Conservation (phyloP, 228 moss, liverwort and hornwort genomes). For the Sphagnum fallax region DNA sequence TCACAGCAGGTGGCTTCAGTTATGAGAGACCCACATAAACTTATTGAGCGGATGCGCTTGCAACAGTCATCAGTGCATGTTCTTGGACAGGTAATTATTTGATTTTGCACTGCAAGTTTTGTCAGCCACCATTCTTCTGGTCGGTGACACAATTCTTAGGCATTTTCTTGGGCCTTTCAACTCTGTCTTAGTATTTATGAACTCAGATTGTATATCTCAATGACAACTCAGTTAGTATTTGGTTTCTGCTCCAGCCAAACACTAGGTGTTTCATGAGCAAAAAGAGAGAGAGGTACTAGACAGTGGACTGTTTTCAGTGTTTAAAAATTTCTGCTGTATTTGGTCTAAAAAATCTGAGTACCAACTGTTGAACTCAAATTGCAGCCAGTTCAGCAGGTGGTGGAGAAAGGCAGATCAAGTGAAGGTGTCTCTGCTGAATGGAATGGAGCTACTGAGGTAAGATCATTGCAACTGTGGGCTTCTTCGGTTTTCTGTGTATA, state of each 20-base stretch:
- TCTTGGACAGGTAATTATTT: slow-evolving; percentile 20
- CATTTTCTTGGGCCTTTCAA: background rate
- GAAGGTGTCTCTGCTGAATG: slow-evolving; percentile 17
- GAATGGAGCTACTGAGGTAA: slow-evolving; percentile 14
- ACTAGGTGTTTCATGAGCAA: too few relatives aligned
- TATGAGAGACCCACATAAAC: slow-evolving; percentile 69
- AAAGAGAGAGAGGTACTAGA: background rate
- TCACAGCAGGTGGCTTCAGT: slow-evolving; percentile 70
- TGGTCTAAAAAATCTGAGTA: too few relatives aligned
- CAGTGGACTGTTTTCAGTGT: background rate
- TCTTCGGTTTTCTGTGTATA: too few relatives aligned
- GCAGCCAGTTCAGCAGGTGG: slow-evolving; percentile 21
- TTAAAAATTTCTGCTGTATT: too few relatives aligned
- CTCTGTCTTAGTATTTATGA: background rate
- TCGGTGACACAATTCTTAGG: background rate
- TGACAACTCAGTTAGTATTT: too few relatives aligned
- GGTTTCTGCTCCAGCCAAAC: too few relatives aligned
- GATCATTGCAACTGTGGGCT: background rate
- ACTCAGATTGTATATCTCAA: too few relatives aligned
- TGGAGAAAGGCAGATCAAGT: slow-evolving; percentile 18
- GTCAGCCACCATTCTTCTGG: background rate
- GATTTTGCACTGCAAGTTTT: background rate
- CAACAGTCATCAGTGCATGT: slow-evolving; percentile 48
- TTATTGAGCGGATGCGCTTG: slow-evolving; percentile 52
- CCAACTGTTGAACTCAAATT: too few relatives aligned